phyloP scores from a whole-genome alignment of 208 protist genomes.

The Endotrypanum monterogeii region DNA sequence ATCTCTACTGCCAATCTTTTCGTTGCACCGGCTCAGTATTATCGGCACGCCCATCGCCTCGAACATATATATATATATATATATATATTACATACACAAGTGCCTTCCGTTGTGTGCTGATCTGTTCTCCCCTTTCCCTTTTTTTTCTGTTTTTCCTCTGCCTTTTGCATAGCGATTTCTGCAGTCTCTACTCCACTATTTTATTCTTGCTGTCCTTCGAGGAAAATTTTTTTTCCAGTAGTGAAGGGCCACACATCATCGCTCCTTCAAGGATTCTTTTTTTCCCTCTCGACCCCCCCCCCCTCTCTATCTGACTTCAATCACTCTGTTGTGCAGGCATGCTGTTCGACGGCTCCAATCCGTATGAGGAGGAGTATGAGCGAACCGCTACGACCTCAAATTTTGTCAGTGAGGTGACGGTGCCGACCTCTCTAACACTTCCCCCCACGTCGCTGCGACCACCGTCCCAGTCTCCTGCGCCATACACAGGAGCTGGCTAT shows the following conservation, averaged over 20 bases:
- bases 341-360: conserved; percentile 21
- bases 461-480: background rate
- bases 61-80: too few relatives aligned
- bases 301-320: too few relatives aligned
- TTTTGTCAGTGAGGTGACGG: conserved; percentile 3
- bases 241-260: background rate
- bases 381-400: conserved; percentile 11
- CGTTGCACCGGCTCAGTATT: background rate
- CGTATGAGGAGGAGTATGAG: conserved; percentile 34
- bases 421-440: background rate
- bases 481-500: background rate
- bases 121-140: background rate
- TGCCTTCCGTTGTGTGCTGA: background rate
- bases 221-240: background rate
- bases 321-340: too few relatives aligned
- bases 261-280: background rate
- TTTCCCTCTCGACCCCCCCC: background rate
- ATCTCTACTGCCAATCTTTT: background rate
- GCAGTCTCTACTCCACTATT: background rate
- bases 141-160: background rate
- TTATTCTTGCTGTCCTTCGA: background rate
- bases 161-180: background rate
- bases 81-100: background rate
- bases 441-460: background rate
- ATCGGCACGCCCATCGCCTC: background rate